A percentile compares a stretch with the other conserved stretches of the same genome.
phyloP scores from a whole-genome alignment of 1,284 basidiomycete species.

The Leucoagaricus sp. region DNA sequence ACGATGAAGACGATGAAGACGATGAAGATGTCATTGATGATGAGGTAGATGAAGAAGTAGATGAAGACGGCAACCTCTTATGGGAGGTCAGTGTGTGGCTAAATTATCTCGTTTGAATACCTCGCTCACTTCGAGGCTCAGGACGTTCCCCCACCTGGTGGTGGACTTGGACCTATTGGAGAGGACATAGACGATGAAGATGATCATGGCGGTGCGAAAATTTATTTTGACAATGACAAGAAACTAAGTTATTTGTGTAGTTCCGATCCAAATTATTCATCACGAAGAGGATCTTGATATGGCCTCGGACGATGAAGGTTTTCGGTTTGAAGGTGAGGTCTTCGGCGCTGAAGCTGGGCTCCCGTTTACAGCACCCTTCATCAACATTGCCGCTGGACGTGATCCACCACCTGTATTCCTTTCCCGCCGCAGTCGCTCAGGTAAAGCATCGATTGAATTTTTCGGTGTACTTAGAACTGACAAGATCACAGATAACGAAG shows the following conservation, averaged over 20 bases:
- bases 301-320: constrained; percentile 65
- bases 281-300: constrained; percentile 66
- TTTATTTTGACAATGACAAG: no score
- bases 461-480: neutral
- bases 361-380: constrained; percentile 10
- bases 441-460: neutral
- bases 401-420: constrained; percentile 13
- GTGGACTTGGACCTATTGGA: constrained; percentile 47
- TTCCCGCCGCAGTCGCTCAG: constrained; percentile 13
- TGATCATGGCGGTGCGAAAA: constrained; percentile 43
- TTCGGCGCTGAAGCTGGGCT: constrained; percentile 6
- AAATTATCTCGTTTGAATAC: neutral
- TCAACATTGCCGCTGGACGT: constrained; percentile 11
- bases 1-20: constrained; percentile 47
- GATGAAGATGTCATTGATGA: constrained; percentile 52
- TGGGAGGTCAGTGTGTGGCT: constrained; percentile 62
- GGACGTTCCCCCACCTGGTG: constrained; percentile 52
- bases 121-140: constrained; percentile 32
- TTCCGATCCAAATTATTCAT: constrained; percentile 56
- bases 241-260: no score
- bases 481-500: constrained; percentile 44
- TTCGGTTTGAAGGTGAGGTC: constrained; percentile 4
- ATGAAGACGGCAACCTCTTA: constrained; percentile 54
- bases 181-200: constrained; percentile 59
- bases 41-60: constrained; percentile 40